phyloP scores from a whole-genome alignment of 2,329 filamentous ascomycete genomes.

The Ophiostoma piceae region DNA sequence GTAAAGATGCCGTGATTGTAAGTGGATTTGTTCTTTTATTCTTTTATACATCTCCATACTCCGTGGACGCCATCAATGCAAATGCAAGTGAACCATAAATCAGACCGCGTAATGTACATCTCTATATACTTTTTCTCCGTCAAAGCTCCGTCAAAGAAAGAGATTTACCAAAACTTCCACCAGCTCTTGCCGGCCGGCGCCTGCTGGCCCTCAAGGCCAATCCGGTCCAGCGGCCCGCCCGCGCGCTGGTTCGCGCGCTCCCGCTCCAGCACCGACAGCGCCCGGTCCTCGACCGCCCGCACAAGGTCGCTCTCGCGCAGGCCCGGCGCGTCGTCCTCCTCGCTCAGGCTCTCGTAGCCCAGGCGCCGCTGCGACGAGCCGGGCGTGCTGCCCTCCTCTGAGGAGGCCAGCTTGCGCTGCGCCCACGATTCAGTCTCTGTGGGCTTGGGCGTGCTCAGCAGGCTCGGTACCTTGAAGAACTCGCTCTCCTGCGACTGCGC shows the following conservation, averaged over 20 bases:
- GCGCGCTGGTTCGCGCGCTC: slow-evolving; percentile 48
- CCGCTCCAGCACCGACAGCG: slow-evolving; percentile 42
- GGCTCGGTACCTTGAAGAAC: slow-evolving; percentile 45
- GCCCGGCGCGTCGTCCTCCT: slow-evolving; percentile 32
- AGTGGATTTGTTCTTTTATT: neutral
- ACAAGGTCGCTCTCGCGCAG: slow-evolving; percentile 31
- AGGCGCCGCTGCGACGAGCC: slow-evolving; percentile 30
- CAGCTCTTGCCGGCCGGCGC: slow-evolving; percentile 41
- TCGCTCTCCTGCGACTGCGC: slow-evolving; percentile 30
- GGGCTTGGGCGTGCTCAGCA: slow-evolving; percentile 43
- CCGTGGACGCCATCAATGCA: neutral
- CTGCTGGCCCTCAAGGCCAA: slow-evolving; percentile 39
- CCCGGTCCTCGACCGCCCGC: slow-evolving; percentile 34
- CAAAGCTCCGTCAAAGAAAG: neutral
- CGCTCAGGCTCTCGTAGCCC: slow-evolving; percentile 33
- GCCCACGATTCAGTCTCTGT: slow-evolving; percentile 31
- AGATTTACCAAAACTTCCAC: slow-evolving; percentile 27
- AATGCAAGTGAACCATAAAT: slow-evolving; percentile 12
- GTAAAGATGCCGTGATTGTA: neutral
- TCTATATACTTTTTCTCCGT: neutral
- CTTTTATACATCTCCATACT: slow-evolving; percentile 5
- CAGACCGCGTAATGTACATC: slow-evolving; percentile 6
- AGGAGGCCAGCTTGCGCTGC: slow-evolving; percentile 34
- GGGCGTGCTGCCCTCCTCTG: slow-evolving; percentile 33
- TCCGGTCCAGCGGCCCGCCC: slow-evolving; percentile 48